These are phyloP conservation scores for Aureobasidium sp. DNA, from an alignment of 2,329 filamentous ascomycete species.

Conservation along the genomic window DNA sequence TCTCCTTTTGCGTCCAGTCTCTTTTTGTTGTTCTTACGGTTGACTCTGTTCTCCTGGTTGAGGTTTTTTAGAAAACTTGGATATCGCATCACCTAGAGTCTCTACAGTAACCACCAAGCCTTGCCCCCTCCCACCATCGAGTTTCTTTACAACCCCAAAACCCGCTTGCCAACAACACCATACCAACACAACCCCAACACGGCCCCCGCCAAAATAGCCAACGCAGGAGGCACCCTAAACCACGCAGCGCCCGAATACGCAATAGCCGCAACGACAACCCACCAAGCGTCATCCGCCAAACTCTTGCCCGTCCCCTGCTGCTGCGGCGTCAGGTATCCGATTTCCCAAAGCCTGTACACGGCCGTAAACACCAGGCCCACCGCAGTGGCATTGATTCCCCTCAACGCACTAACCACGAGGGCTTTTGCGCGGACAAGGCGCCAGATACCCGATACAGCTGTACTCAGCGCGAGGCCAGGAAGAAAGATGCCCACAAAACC, in stretches of 20 bases:
- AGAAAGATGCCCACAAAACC: conserved; percentile 33
- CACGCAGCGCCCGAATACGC: conserved; percentile 33
- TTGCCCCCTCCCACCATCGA: no score
- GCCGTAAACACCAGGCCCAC: conserved; percentile 37
- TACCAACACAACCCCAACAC: conserved; percentile 33
- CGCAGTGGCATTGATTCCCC: conserved; percentile 35
- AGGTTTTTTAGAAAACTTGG: no score
- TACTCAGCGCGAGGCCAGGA: conserved; percentile 30
- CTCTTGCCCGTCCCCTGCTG: no score
- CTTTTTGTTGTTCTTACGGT: no score
- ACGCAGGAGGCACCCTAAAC: conserved; percentile 31
- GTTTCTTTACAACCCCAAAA: background rate
- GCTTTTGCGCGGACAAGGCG: conserved; percentile 27
- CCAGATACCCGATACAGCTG: conserved; percentile 33
- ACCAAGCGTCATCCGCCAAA: conserved; percentile 35
- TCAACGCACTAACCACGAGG: conserved; percentile 27
- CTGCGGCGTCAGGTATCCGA: conserved; percentile 33
- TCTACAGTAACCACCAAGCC: no score
- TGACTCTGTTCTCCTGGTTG: no score
- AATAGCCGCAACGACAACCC: conserved; percentile 35
- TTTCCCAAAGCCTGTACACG: conserved; percentile 37
- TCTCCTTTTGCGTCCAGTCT: no score
- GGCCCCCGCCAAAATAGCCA: conserved; percentile 32
- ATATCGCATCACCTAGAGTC: no score
- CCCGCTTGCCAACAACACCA: conserved; percentile 23